Evolutionary conservation across 345 rosid genomes (phyloP).

Genomic region (Litchi chinensis): DNA sequence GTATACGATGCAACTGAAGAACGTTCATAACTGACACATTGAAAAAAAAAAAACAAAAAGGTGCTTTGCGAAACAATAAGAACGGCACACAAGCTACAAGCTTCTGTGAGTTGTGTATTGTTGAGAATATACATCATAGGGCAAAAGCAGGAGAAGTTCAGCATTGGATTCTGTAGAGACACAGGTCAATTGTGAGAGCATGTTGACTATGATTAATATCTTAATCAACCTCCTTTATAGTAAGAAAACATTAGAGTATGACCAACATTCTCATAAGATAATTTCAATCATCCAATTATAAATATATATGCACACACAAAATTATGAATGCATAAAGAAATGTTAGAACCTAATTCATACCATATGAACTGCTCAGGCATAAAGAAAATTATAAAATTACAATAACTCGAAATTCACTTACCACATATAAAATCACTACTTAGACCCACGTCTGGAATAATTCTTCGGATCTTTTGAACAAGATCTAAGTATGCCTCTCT

Average conservation of each 20-base stretch:
- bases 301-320: not conserved
- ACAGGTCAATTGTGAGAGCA: not conserved
- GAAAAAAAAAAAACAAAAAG: not conserved
- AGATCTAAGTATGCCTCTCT: slow-evolving; percentile 91
- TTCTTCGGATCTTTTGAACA: slow-evolving; percentile 70
- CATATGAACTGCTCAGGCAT: not conserved
- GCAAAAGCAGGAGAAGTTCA: not conserved
- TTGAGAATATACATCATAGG: not conserved
- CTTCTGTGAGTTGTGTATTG: not conserved
- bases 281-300: not conserved
- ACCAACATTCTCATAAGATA: not conserved
- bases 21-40: not conserved
- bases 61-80: not conserved
- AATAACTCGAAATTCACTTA: slow-evolving; percentile 35
- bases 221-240: not conserved
- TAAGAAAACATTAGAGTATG: not conserved
- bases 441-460: slow-evolving; percentile 81
- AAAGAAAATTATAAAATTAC: not conserved
- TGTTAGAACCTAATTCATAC: not conserved
- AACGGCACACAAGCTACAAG: not conserved
- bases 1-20: not conserved
- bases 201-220: not conserved
- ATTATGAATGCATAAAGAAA: not conserved
- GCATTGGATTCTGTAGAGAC: not conserved
- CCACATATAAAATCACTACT: slow-evolving; percentile 92